These are phyloP conservation scores for Colletotrichum scovillei DNA, from an alignment of 2,329 filamentous ascomycete genomes.

Conservation along the genomic window DNA sequence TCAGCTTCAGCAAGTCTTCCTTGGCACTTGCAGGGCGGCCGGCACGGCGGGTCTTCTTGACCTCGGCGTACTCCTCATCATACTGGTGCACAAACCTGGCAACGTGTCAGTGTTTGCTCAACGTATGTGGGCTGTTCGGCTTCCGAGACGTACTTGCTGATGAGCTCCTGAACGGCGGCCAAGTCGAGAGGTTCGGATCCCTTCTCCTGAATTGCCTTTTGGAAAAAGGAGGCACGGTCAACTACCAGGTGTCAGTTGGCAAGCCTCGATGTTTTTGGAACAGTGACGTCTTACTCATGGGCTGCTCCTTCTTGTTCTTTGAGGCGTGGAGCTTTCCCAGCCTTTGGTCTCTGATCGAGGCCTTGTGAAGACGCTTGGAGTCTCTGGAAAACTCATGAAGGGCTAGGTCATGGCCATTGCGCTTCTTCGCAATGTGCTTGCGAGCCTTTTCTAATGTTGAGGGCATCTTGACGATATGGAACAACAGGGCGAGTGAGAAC, in stretches of 20 bases:
- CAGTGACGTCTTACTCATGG: conserved; percentile 67
- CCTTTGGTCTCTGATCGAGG: conserved; percentile 84
- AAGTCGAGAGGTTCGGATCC: conserved; percentile 61
- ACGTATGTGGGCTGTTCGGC: background rate
- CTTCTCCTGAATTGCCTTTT: conserved; percentile 69
- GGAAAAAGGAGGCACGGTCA: conserved; percentile 70
- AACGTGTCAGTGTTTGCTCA: conserved; percentile 40
- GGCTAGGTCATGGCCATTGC: conserved; percentile 75
- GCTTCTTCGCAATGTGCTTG: conserved; percentile 92
- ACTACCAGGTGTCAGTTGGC: conserved; percentile 38
- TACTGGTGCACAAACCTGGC: conserved; percentile 73
- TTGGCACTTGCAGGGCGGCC: conserved; percentile 82
- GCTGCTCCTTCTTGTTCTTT: conserved; percentile 79
- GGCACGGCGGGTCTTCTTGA: conserved; percentile 78
- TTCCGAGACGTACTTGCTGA: conserved; percentile 64
- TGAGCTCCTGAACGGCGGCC: conserved; percentile 69
- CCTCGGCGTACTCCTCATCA: conserved; percentile 74
- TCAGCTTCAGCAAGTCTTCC: conserved; percentile 81
- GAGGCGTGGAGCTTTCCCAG: conserved; percentile 78
- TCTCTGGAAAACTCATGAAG: conserved; percentile 92
- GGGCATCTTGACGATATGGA: conserved; percentile 69
- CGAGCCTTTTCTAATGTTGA: conserved; percentile 83
- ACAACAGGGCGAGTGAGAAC: background rate
- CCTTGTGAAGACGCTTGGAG: conserved; percentile 82
- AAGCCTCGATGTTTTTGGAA: no score